phyloP scores from a whole-genome alignment of 2,329 filamentous ascomycete species.

The Pseudopithomyces maydicus region DNA sequence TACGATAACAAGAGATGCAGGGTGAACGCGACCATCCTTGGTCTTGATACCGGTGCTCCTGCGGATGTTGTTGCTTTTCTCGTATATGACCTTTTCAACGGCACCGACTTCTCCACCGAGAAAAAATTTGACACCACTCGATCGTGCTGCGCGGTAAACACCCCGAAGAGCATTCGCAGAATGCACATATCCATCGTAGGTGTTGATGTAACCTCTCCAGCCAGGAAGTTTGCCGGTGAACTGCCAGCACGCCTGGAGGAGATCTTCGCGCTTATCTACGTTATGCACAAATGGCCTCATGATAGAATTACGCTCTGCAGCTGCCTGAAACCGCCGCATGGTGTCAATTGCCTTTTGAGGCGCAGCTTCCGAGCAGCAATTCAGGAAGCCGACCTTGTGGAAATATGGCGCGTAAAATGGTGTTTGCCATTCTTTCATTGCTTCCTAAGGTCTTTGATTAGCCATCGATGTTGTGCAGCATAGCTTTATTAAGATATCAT shows the following conservation, averaged over 20 bases:
- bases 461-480: background rate
- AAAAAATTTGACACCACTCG: constrained; percentile 51
- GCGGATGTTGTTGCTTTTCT: constrained; percentile 23
- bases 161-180: constrained; percentile 57
- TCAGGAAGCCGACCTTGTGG: constrained; percentile 57
- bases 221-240: constrained; percentile 53
- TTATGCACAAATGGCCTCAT: constrained; percentile 49
- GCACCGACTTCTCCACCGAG: constrained; percentile 50
- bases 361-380: constrained; percentile 55
- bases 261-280: constrained; percentile 46
- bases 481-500: constrained; percentile 21
- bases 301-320: constrained; percentile 47
- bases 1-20: constrained; percentile 53
- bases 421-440: constrained; percentile 59
- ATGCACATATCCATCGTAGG: constrained; percentile 62
- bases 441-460: constrained; percentile 44
- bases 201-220: constrained; percentile 66
- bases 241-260: constrained; percentile 54
- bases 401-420: constrained; percentile 61
- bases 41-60: constrained; percentile 45
- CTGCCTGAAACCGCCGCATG: constrained; percentile 50
- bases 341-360: constrained; percentile 55
- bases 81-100: constrained; percentile 49
- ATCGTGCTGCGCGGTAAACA: constrained; percentile 50
- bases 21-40: constrained; percentile 45